Percentiles rank a stretch among this genome's conserved stretches.
phyloP scores from a whole-genome alignment of 2,329 filamentous ascomycete species.

The Dactylonectria macrodidyma region DNA sequence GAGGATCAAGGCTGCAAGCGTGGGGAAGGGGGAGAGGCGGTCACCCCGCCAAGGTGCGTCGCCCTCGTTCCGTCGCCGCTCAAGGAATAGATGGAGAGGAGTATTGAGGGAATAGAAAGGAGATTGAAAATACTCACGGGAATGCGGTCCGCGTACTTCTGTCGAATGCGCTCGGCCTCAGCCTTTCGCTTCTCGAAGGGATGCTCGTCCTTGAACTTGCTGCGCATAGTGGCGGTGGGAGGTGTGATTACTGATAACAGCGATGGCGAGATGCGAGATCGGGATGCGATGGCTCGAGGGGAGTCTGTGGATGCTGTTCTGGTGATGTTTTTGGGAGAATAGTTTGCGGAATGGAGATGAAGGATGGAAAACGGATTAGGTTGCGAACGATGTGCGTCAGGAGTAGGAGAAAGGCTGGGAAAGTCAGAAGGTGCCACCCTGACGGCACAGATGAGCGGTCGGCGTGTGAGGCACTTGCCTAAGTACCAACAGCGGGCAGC shows the following conservation, averaged over 20 bases:
- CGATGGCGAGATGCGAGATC: not conserved
- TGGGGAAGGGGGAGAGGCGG: constrained; percentile 27
- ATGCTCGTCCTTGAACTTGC: constrained; percentile 99
- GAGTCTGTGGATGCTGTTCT: not conserved
- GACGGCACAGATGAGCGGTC: constrained; percentile 47
- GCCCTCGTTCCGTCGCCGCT: constrained; percentile 5
- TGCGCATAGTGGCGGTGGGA: constrained; percentile 81
- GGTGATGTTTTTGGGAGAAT: constrained; percentile 14
- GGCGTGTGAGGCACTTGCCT: constrained; percentile 40
- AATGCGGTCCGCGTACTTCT: constrained; percentile 99
- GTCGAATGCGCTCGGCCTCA: constrained; percentile 98
- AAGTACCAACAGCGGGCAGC: constrained; percentile 31
- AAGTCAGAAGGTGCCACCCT: constrained; percentile 44
- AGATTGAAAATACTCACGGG: constrained; percentile 76
- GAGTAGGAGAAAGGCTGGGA: constrained; percentile 47
- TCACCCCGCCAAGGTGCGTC: constrained; percentile 36
- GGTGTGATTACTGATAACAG: constrained; percentile 34
- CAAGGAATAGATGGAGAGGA: not conserved
- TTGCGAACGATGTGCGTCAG: constrained; percentile 49
- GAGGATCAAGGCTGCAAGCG: constrained; percentile 2
- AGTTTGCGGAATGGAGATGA: constrained; percentile 39
- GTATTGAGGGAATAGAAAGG: constrained; percentile 13
- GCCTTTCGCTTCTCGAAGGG: constrained; percentile 99
- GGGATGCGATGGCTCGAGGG: constrained; percentile 8
- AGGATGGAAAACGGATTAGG: constrained; percentile 46